A percentile compares a stretch with the other conserved stretches of the same genome.
These are phyloP conservation scores for Sphaerobolus stellatus DNA, from an alignment of 1,284 basidiomycete genomes.

Conservation along the genomic window DNA sequence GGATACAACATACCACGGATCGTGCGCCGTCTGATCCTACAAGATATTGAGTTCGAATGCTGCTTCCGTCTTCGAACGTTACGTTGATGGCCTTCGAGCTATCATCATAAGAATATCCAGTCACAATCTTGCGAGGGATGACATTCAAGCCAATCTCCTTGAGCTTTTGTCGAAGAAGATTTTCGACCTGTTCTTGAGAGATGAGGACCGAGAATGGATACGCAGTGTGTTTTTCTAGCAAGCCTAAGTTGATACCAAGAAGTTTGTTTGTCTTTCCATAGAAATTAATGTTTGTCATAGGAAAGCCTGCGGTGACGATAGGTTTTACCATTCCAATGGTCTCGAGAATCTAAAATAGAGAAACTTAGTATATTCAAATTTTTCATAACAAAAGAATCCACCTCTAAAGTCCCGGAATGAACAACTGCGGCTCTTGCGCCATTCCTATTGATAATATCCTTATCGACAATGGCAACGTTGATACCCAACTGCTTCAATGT, in stretches of 20 bases:
- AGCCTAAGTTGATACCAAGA: slow-evolving; percentile 32
- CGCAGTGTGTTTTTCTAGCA: slow-evolving; percentile 38
- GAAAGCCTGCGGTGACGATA: slow-evolving; percentile 41
- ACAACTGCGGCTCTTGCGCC: slow-evolving; percentile 36
- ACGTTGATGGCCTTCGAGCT: slow-evolving; percentile 37
- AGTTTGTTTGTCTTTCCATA: slow-evolving; percentile 35
- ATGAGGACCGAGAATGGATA: slow-evolving; percentile 46
- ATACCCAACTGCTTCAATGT: slow-evolving; percentile 45
- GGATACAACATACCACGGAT: slow-evolving; percentile 51
- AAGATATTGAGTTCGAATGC: slow-evolving; percentile 47
- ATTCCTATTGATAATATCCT: slow-evolving; percentile 6
- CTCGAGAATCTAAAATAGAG: slow-evolving; percentile 52
- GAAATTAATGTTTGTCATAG: slow-evolving; percentile 26
- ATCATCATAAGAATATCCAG: slow-evolving; percentile 32
- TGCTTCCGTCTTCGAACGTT: slow-evolving; percentile 48
- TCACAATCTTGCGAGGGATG: slow-evolving; percentile 25
- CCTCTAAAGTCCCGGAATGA: slow-evolving; percentile 48
- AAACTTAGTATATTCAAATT: background rate
- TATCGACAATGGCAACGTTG: slow-evolving; percentile 49
- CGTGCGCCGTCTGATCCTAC: slow-evolving; percentile 56
- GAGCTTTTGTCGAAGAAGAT: slow-evolving; percentile 38
- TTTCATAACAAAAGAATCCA: slow-evolving; percentile 5
- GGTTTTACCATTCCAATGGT: slow-evolving; percentile 43
- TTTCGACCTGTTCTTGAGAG: slow-evolving; percentile 50
- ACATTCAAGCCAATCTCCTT: slow-evolving; percentile 34